Evolutionary conservation across 768 basidiomycete genomes (phyloP).

Genomic region (Gymnopilus junonius): DNA sequence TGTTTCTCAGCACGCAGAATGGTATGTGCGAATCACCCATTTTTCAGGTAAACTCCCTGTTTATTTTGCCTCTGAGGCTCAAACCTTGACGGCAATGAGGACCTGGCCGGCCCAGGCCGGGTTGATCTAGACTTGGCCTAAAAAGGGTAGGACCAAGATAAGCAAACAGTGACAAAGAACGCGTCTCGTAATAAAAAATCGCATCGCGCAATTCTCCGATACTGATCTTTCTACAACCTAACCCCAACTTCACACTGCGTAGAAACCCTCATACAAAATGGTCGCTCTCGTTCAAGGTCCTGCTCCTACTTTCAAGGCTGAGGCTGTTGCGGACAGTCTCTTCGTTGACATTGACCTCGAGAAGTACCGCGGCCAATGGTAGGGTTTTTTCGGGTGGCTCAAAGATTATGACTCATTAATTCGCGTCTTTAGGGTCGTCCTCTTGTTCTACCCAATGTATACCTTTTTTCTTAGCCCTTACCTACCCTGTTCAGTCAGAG

Average conservation of each 20-base stretch:
- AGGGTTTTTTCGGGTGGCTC: conserved; percentile 1
- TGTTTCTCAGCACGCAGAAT: too few relatives aligned
- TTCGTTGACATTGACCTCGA: conserved; percentile 80
- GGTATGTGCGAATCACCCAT: too few relatives aligned
- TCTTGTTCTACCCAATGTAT: conserved; percentile 94
- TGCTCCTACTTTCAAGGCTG: conserved; percentile 79
- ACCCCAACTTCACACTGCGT: conserved; percentile 3
- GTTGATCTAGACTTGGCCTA: neutral
- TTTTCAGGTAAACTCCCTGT: too few relatives aligned
- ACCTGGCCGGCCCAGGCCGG: too few relatives aligned
- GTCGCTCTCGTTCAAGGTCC: conserved; percentile 79
- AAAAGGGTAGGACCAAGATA: conserved; percentile 13
- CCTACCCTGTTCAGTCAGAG: neutral
- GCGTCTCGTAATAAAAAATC: conserved; percentile 23
- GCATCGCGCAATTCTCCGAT: conserved; percentile 11
- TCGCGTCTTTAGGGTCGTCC: conserved; percentile 69
- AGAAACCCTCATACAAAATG: conserved; percentile 34
- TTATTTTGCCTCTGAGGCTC: too few relatives aligned
- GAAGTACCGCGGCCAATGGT: conserved; percentile 86
- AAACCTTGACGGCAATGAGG: neutral
- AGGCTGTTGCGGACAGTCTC: conserved; percentile 74
- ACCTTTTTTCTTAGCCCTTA: neutral
- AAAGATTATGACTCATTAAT: conserved; percentile 7
- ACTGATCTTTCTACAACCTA: conserved; percentile 4
- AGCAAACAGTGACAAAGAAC: conserved; percentile 30